A percentile compares a stretch with the other conserved stretches of the same genome.
Conservation (phyloP, 129 eudicot species). For the Cynara cardunculus region DNA sequence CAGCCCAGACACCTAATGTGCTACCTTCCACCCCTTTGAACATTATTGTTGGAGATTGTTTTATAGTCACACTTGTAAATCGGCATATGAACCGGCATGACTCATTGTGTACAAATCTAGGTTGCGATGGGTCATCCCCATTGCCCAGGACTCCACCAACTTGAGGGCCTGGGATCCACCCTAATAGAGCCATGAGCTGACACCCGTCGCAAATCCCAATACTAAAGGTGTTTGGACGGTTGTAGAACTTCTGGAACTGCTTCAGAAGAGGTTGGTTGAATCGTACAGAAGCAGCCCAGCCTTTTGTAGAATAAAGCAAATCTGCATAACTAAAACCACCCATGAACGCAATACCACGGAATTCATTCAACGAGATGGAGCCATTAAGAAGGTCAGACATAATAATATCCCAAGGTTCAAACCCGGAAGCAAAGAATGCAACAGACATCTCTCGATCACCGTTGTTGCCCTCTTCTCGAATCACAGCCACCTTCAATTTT, state of each 20-base stretch:
- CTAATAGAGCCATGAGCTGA: slow-evolving; percentile 95
- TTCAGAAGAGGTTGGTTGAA: slow-evolving; percentile 70
- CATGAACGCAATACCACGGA: slow-evolving; percentile 72
- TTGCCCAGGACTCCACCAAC: slow-evolving; percentile 61
- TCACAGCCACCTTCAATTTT: slow-evolving; percentile 79
- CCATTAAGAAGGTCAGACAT: slow-evolving; percentile 78
- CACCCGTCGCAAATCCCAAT: slow-evolving; percentile 96
- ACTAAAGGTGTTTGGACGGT: slow-evolving; percentile 80
- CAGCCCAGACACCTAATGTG: slow-evolving; percentile 94
- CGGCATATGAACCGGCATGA: slow-evolving; percentile 92
- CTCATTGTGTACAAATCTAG: slow-evolving; percentile 81
- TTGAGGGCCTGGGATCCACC: slow-evolving; percentile 92
- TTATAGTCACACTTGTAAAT: slow-evolving; percentile 72
- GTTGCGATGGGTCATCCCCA: slow-evolving; percentile 85
- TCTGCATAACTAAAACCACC: slow-evolving; percentile 99
- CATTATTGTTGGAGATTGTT: slow-evolving; percentile 78
- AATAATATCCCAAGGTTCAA: slow-evolving; percentile 83
- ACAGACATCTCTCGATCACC: slow-evolving; percentile 97
- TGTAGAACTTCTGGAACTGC: slow-evolving; percentile 79
- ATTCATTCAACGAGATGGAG: slow-evolving; percentile 35
- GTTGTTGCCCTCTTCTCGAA: slow-evolving; percentile 94
- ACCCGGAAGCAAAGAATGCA: slow-evolving; percentile 71
- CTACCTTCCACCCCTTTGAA: slow-evolving; percentile 93
- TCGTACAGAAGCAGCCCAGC: slow-evolving; percentile 96
- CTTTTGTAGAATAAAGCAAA: slow-evolving; percentile 92